These are phyloP conservation scores for Barnettozyma hawaiiensis DNA, from an alignment of 1,139 yeast species.

Conservation along the genomic window DNA sequence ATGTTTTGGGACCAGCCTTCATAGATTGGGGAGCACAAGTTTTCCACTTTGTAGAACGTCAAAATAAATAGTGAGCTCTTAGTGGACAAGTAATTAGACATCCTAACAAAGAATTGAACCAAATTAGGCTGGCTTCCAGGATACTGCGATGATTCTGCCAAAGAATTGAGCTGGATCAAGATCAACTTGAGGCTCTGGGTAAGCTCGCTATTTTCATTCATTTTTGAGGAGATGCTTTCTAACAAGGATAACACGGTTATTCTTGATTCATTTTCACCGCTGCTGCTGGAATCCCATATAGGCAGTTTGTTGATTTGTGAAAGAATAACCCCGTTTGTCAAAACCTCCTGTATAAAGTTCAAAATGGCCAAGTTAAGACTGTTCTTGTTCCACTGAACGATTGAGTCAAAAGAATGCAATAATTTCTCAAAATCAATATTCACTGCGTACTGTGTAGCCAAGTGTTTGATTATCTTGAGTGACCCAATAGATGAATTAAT, in stretches of 20 bases:
- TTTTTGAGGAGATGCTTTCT: slow-evolving; percentile 11
- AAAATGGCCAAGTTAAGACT: slow-evolving; percentile 33
- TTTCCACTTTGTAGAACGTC: slow-evolving; percentile 43
- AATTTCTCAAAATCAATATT: slow-evolving; percentile 20
- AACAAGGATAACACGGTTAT: slow-evolving; percentile 14
- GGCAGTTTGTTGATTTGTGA: slow-evolving; percentile 24
- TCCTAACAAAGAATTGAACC: slow-evolving; percentile 38
- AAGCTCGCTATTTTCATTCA: slow-evolving; percentile 31
- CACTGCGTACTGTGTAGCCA: slow-evolving; percentile 21
- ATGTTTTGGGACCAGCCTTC: slow-evolving; percentile 50
- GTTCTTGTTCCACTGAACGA: slow-evolving; percentile 31
- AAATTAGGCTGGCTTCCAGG: slow-evolving; percentile 43
- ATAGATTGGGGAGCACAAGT: slow-evolving; percentile 48
- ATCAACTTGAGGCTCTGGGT: slow-evolving; percentile 34
- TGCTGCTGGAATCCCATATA: slow-evolving; percentile 36
- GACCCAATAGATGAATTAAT: slow-evolving; percentile 48
- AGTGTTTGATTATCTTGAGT: slow-evolving; percentile 22
- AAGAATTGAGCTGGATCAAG: slow-evolving; percentile 33
- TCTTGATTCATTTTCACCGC: slow-evolving; percentile 6
- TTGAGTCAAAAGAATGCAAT: slow-evolving; percentile 28
- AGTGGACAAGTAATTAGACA: slow-evolving; percentile 36
- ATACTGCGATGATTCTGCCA: slow-evolving; percentile 36
- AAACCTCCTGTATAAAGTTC: slow-evolving; percentile 33
- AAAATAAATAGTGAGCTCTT: slow-evolving; percentile 39
- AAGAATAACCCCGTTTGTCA: slow-evolving; percentile 26